These are phyloP conservation scores for Pinus tabuliformis DNA, from an alignment of 75 land plant species.

Conservation along the genomic window DNA sequence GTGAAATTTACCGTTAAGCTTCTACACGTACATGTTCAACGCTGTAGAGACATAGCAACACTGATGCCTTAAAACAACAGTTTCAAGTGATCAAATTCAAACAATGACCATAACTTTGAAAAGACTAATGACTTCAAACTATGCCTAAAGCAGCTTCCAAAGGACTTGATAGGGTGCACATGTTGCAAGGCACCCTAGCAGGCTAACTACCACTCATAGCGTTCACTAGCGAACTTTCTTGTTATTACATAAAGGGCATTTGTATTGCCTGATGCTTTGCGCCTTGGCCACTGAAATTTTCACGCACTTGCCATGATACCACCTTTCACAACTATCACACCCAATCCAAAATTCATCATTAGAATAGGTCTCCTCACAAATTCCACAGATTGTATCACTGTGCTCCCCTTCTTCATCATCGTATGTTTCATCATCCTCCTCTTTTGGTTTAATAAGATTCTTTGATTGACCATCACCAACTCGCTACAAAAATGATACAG, in stretches of 20 bases:
- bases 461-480: slow-evolving; percentile 58
- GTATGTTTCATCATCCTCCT: slow-evolving; percentile 37
- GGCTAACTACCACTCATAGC: neutral
- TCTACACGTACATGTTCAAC: neutral
- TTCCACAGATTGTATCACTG: slow-evolving; percentile 60
- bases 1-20: neutral
- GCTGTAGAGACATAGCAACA: neutral
- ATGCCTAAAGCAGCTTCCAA: neutral
- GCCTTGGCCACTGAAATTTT: slow-evolving; percentile 65
- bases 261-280: slow-evolving; percentile 63
- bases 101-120: slow-evolving; percentile 1
- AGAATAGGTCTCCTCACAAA: slow-evolving; percentile 48
- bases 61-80: neutral
- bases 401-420: slow-evolving; percentile 58
- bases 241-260: slow-evolving; percentile 53
- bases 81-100: neutral
- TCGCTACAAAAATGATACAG: slow-evolving; percentile 21
- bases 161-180: neutral
- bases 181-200: neutral
- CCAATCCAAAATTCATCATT: slow-evolving; percentile 61
- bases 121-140: neutral
- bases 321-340: slow-evolving; percentile 57
- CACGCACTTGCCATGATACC: slow-evolving; percentile 73
- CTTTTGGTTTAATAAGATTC: slow-evolving; percentile 37
- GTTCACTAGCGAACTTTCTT: slow-evolving; percentile 25